Base-by-base conservation (phyloP, 108 stramenopile species). In the Nitzschia sp. region DNA sequence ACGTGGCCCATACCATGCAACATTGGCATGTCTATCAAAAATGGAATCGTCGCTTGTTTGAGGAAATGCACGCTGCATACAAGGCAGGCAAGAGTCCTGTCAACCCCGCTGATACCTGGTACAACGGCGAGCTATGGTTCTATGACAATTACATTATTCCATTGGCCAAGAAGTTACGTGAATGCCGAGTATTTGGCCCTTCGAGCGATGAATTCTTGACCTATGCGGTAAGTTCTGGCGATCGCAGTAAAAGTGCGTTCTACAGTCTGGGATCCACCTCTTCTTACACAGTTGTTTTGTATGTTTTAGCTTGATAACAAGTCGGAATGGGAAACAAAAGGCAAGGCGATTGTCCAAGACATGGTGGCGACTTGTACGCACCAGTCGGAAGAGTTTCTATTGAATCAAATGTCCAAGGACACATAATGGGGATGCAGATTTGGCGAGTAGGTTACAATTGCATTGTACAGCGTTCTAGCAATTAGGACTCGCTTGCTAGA, bases 1-100 rank as follows among this genome's bases (percentile, higher is more conserved):
- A 84, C 59, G 76, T 81, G 27, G 80, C 78, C 2, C 83, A 84
- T 58, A 84, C 83, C 0, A 84, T 84, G 83, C 83, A 84, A 57
- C 68, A 76, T 70, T 84, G 79, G 54, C 68, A 59, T 33, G 58
- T 80, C 27, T 84, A 80, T 62, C 69, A 70, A 59, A 81, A 81
- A 53, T 84, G 83, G 83, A 84, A 84, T 36, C 13, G 60, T 25
- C 71, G 72, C 15, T 55, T 82, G 8, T 85, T 72, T 59, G 60
- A 70, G 32, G 84, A 85, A 53, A 58, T 82, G 38, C 61, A 75
- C 49, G 54, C 33, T 32, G 80, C 84, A 0, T 82, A 72, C 57
- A 31, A 57, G 26, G 24, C 64, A 11, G 81, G 78, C 9, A 47
- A 77, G 8, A 70, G 64, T 36, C 68, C 64, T 15, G 77, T 35